Base-by-base conservation (phyloP, 202 grass and related monocot genomes). In the Dendrocalamus latiflorus region DNA sequence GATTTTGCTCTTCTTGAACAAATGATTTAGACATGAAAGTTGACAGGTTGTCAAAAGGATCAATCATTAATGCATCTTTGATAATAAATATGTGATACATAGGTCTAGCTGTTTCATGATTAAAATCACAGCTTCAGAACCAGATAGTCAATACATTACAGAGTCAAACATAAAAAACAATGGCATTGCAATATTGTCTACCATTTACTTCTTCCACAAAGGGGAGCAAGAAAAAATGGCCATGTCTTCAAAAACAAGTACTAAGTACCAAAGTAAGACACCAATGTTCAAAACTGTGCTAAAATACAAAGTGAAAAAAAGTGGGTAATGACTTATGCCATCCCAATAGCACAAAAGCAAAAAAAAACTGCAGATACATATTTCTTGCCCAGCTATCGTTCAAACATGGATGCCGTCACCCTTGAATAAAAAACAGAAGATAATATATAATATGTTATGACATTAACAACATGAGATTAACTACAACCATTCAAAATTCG, bases 51-150 rank as follows among this genome's bases (percentile, higher is more conserved):
- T 70, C 43, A 6, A 77, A 77, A 51, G 13, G 34, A 71, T 62
- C 44, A 53, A 67, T 30, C 8, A 1, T 8, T 14, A 43, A 67
- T 33, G 44, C 72, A 54, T 55, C 33, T 33, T 28, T 83, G 0
- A 9, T 13, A 30, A 65, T 74, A 44, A 21, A 65, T 18, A n/a
- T n/a, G 65, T 50, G 54, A 62, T 39, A 51, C 10, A 50, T 70
- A 78, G 17, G 48, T 60, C n/a, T n/a, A n/a, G n/a, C n/a, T n/a
- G 48, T 6, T 58, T 48, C 67, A 78, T 59, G 16, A 28, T 75
- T 68, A 86, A 59, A 86, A 68, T 39, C 3, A 12, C 18, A 39
- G 77, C n/a, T 41, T 88, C 60, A 34, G 9, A 64, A 60, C 21
- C 20, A 22, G 20, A 74, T 24, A 57, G 11, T 1, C 34, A 16